These are phyloP conservation scores for Xylaria polymorpha DNA, from an alignment of 2,329 filamentous ascomycete species.

Conservation along the genomic window DNA sequence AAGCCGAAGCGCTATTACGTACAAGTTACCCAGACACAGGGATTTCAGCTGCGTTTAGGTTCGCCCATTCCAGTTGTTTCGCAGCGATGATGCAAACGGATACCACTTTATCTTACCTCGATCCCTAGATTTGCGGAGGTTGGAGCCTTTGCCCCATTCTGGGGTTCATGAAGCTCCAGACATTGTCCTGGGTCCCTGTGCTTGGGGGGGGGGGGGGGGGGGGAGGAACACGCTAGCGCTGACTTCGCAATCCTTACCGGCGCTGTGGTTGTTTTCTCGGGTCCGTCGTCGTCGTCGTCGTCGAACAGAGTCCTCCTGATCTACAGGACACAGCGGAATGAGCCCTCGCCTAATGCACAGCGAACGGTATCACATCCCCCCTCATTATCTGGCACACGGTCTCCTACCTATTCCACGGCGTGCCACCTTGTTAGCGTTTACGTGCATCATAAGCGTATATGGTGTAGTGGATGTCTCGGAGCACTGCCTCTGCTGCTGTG, in stretches of 20 bases:
- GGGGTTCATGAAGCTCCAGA: constrained; percentile 16
- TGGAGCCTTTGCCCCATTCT: constrained; percentile 16
- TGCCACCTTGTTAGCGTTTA: background rate
- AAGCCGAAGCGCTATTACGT: constrained; percentile 34
- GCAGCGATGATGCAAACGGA: background rate
- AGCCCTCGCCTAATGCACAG: background rate
- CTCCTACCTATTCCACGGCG: background rate
- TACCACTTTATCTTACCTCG: constrained; percentile 1
- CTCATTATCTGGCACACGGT: background rate
- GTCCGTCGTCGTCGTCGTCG: no score
- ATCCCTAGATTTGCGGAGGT: constrained; percentile 20
- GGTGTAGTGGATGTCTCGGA: background rate
- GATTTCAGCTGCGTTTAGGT: constrained; percentile 8
- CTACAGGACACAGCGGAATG: background rate
- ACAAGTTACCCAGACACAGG: constrained; percentile 24
- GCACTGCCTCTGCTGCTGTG: no score
- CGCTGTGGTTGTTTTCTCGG: constrained; percentile 10
- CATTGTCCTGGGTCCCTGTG: constrained; percentile 13
- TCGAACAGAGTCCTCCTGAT: background rate
- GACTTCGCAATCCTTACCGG: constrained; percentile 14
- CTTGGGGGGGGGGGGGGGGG: no score
- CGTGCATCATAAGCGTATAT: background rate
- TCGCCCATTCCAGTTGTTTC: constrained; percentile 10
- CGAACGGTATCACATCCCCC: background rate
- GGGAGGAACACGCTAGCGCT: constrained; percentile 13